Evolutionary conservation across 441 rosid species (phyloP), one percentile per base, ranked within the genome.

Genomic region (Erysimum pusillum): DNA sequence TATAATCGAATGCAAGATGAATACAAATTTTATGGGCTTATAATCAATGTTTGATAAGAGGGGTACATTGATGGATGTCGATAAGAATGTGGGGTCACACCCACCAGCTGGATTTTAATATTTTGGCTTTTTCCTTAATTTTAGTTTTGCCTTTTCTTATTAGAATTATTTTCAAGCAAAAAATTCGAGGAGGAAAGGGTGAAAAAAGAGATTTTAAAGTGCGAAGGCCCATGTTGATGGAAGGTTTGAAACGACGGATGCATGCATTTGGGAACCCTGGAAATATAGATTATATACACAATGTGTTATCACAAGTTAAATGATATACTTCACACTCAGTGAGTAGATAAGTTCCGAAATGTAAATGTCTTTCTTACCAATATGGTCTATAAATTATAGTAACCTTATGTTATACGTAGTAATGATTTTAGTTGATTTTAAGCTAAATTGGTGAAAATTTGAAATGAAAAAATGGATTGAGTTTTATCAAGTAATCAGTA

Each of bases 41-140:
- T 65, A 71, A 70, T 77, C 66, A 77, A 67, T 79, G 78, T 79
- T 79, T 62, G 82, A 79, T 48, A 45, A 67, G 67, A 73, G 74
- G 75, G 66, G 62, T 67, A 79, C 82, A 79, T 79, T 71, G 82
- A 78, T 78, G 75, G 81, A 78, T 78, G 78, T 73, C 78, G 81
- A 79, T 68, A 53, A 62, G 78, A 79, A 79, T 56, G 82, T 74
- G 71, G 78, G 73, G 61, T 67, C 70, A 67, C 61, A 78, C 69
- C 39, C 54, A 78, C 78, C 81, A 73, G 66, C 81, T 73, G 71
- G 81, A 51, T 67, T 66, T 73, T 67, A 14, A 65, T 71, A 12
- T 63, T 17, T 48, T 52, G 38, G 12, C 44, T 35, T 68, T 66
- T 18, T 44, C 15, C 64, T 41, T 35, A 9, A 38, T 77, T 72